Base-by-base conservation (phyloP, 257 asterid species). In the Primulina huaijiensis region DNA sequence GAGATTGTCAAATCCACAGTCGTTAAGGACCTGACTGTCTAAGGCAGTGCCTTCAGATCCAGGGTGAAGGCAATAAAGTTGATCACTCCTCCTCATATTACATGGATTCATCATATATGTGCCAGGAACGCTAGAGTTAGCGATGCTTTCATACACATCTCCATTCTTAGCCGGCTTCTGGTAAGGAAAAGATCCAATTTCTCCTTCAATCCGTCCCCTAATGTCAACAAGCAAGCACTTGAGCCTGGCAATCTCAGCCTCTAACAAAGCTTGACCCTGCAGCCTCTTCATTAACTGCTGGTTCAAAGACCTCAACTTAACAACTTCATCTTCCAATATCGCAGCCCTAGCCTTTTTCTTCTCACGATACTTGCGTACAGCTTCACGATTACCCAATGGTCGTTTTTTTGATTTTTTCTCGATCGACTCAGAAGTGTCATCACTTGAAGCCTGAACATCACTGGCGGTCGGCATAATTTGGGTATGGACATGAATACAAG, bases 201-300 rank as follows among this genome's bases (percentile, higher is more conserved):
- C 99, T 17, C 99, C 97, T 80, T 93, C 99, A 17, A 93, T 88
- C 79, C 99, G 86, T 71, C 99, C 99, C 72, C 97, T 81, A 10
- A 93, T 85, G 71, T 93, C 99, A 61, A 93, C 99, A 43, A 93
- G 95, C 88, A 93, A 81, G 76, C 96, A 93, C 87, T 91, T 93
- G 31, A 93, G 92, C 81, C 99, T 79, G 17, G 96, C 86, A 69
- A 89, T 76, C 86, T 93, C 99, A 59, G 97, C 97, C 85, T 93
- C 99, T 79, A 93, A 72, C 64, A 86, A 71, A 43, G 96, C 82
- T 84, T 87, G 99, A 29, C 94, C 86, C 73, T 93, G 97, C 52
- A 93, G 77, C 81, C 95, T 85, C 91, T 93, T 93, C 81, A 93
- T 68, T 35, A 93, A 82, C 80, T 89, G 96, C 83, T 89, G 96